Evolutionary conservation across 1,284 basidiomycete genomes (phyloP), one percentile per base, ranked within the genome.

Genomic region (Vanrija sp.): DNA sequence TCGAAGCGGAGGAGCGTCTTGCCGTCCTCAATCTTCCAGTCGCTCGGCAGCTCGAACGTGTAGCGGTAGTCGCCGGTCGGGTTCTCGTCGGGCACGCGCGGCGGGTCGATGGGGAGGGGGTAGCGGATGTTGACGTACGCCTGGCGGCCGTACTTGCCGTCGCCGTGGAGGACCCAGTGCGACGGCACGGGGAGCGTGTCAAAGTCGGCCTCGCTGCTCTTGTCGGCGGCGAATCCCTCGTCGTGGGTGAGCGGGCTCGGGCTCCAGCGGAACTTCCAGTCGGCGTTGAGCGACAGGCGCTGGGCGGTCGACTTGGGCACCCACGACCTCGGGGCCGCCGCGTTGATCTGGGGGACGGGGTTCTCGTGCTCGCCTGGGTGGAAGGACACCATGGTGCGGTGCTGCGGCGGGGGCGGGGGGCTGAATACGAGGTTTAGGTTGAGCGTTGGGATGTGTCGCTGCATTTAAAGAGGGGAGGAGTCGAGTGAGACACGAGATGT

Each of bases 1-100:
- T 64, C 63, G 22, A 62, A 64, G n/a, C 60, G 60, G 9, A 64
- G 25, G 3, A 64, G 19, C 1, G 46, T 45, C 57, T 37, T 47
- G 18, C 46, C 37, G 15, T 18, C 37, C 47, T 22, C 20, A 6
- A 45, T 7, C 42, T 43, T 43, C 19, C 22, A 23, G 18, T 43
- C 19, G 6, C 10, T 6, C 7, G 37, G 43, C 22, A 49, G 47
- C 38, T 25, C 37, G n/a, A 23, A 22, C 22, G 54, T 35, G 46
- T 44, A 22, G 2, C 55, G 41, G 25, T 60, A 53, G 41, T 58
- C 46, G 27, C 59, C 50, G 12, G 53, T 56, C 35, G 58, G 59
- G 35, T 77, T 55, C 25, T 47, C 51, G 14, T 39, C 41, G 4
- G 58, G 58, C 12, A 60, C 58, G 6, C 39, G 36, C 6, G 58